Conservation (phyloP, 768 basidiomycete species). For the Mycena galopus region DNA sequence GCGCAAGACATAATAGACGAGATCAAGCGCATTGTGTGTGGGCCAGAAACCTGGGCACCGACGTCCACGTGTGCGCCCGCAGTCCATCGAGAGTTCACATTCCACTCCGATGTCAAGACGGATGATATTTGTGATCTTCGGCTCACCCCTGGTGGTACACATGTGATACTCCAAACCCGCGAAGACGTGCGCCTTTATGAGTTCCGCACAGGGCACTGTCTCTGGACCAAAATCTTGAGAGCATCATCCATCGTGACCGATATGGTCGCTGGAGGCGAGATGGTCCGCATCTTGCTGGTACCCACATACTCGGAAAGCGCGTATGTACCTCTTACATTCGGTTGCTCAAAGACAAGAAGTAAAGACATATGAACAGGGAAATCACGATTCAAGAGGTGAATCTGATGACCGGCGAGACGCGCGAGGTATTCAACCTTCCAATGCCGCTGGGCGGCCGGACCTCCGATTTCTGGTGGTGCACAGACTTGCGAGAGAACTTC, state of each 20-base stretch:
- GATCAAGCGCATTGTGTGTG: background rate
- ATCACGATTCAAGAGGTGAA: background rate
- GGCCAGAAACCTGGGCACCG: background rate
- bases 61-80: background rate
- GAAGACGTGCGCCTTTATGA: background rate
- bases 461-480: background rate
- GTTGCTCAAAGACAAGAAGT: background rate
- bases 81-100: background rate
- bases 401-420: background rate
- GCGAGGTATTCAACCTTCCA: background rate
- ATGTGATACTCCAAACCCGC: background rate
- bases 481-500: background rate
- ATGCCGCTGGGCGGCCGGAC: background rate
- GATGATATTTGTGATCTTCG: background rate
- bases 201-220: background rate
- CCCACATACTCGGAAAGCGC: background rate
- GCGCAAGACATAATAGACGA: background rate
- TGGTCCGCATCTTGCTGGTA: background rate
- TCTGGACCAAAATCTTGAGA: background rate
- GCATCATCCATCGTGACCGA: background rate
- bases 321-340: background rate
- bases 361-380: background rate
- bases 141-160: background rate
- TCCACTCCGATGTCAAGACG: background rate
- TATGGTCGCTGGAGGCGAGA: background rate